These are phyloP conservation scores for Ogataea hybrid DNA, from an alignment of 1,139 yeast species.

Conservation along the genomic window DNA sequence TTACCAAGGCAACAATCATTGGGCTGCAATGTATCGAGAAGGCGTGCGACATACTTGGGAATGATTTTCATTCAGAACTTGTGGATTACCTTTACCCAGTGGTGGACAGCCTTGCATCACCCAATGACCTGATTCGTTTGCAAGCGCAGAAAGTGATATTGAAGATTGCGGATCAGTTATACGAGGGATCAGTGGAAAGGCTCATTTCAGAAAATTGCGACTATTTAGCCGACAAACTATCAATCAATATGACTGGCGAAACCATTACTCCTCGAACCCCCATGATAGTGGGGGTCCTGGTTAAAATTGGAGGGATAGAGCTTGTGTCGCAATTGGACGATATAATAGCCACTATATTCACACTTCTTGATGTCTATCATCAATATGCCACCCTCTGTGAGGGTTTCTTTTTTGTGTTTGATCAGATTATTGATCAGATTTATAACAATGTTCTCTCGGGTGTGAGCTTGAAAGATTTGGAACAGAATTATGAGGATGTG, in stretches of 20 bases:
- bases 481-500: conserved; percentile 20
- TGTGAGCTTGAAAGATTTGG: conserved; percentile 26
- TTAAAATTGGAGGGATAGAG: conserved; percentile 66
- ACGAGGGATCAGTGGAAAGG: conserved; percentile 52
- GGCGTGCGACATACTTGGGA: conserved; percentile 38
- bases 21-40: conserved; percentile 43
- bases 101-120: conserved; percentile 52
- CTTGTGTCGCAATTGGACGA: conserved; percentile 70
- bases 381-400: conserved; percentile 72
- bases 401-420: conserved; percentile 73
- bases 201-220: conserved; percentile 71
- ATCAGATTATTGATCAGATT: conserved; percentile 58
- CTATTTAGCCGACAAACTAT: conserved; percentile 73
- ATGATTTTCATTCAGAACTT: conserved; percentile 45
- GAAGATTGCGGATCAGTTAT: conserved; percentile 52
- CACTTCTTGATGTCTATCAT: conserved; percentile 77
- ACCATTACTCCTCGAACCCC: conserved; percentile 73
- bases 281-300: conserved; percentile 62
- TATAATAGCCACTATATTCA: conserved; percentile 66
- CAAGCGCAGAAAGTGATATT: conserved; percentile 47
- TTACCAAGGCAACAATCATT: conserved; percentile 23
- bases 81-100: conserved; percentile 57
- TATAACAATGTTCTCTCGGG: conserved; percentile 36
- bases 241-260: conserved; percentile 64
- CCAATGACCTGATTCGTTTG: conserved; percentile 39